Percentiles rank a stretch among this genome's conserved stretches.
Evolutionary conservation across 2,329 filamentous ascomycete species (phyloP).

Genomic region (Canariomyces notabilis): DNA sequence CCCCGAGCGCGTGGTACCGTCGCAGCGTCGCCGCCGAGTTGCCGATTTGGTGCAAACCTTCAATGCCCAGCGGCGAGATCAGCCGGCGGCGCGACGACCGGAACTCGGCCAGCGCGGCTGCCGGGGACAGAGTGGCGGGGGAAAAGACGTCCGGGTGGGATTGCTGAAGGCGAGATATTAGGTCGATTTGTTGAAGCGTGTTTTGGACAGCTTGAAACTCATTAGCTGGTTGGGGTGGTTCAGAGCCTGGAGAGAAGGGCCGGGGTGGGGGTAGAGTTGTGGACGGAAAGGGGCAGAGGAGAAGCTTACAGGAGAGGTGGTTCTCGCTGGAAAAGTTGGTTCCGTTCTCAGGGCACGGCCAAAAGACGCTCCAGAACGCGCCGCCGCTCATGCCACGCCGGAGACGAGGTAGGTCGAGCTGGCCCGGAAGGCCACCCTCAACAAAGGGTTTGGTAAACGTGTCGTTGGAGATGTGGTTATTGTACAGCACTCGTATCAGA

Average conservation of each 20-base stretch:
- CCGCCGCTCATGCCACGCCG: constrained; percentile 68
- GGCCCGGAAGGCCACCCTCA: constrained; percentile 59
- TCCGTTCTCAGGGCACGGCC: constrained; percentile 67
- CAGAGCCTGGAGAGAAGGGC: neutral
- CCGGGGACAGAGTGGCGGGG: constrained; percentile 56
- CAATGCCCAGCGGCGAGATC: constrained; percentile 74
- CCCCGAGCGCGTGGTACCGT: constrained; percentile 70
- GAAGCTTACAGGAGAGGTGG: constrained; percentile 19
- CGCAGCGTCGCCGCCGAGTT: constrained; percentile 75
- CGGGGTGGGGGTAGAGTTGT: too few relatives aligned
- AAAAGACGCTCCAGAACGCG: constrained; percentile 89
- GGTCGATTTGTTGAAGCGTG: constrained; percentile 71
- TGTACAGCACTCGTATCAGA: constrained; percentile 58
- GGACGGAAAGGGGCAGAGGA: neutral
- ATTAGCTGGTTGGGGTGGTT: neutral
- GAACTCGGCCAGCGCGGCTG: constrained; percentile 49
- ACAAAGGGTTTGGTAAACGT: constrained; percentile 73
- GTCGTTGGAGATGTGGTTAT: constrained; percentile 71
- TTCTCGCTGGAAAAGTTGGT: constrained; percentile 69
- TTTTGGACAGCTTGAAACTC: constrained; percentile 21
- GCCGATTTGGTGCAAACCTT: constrained; percentile 90
- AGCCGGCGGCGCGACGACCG: constrained; percentile 47
- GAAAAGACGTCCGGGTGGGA: constrained; percentile 68
- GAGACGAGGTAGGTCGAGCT: constrained; percentile 77
- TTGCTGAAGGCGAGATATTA: constrained; percentile 59